Conservation (phyloP, 139 green algal genomes). For the Pseudopediastrum boryanum region DNA sequence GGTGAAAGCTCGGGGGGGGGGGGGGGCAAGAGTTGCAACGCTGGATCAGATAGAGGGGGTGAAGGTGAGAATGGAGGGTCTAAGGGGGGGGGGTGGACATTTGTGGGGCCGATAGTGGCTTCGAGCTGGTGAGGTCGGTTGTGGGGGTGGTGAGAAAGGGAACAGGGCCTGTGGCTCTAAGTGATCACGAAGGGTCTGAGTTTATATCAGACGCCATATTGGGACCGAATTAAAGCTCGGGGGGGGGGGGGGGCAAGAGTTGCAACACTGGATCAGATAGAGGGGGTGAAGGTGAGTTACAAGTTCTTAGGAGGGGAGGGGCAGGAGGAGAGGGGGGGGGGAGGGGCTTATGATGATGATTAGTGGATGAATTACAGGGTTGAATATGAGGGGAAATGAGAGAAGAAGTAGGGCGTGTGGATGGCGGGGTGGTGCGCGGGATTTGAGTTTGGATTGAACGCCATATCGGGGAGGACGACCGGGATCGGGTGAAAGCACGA, state of each 20-base stretch:
- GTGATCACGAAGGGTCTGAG: slow-evolving; percentile 51
- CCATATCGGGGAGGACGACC: too few relatives aligned
- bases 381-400: slow-evolving; percentile 46
- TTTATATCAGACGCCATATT: slow-evolving; percentile 90
- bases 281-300: neutral
- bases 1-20: slow-evolving; percentile 62
- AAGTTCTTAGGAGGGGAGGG: too few relatives aligned
- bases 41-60: slow-evolving; percentile 52
- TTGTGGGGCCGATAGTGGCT: slow-evolving; percentile 60
- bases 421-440: neutral
- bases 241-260: slow-evolving; percentile 76
- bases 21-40: slow-evolving; percentile 88
- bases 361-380: too few relatives aligned
- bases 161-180: too few relatives aligned
- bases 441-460: slow-evolving; percentile 85
- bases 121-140: neutral
- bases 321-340: too few relatives aligned
- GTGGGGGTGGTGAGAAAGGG: slow-evolving; percentile 46
- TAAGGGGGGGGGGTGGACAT: too few relatives aligned
- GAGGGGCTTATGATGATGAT: neutral
- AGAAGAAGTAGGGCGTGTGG: too few relatives aligned
- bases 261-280: slow-evolving; percentile 75
- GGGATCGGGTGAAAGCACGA: slow-evolving; percentile 77
- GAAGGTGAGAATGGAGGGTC: too few relatives aligned
- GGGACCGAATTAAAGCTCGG: slow-evolving; percentile 77